phyloP scores from a whole-genome alignment of 352 stramenopile genomes.

The Plasmopara halstedii region DNA sequence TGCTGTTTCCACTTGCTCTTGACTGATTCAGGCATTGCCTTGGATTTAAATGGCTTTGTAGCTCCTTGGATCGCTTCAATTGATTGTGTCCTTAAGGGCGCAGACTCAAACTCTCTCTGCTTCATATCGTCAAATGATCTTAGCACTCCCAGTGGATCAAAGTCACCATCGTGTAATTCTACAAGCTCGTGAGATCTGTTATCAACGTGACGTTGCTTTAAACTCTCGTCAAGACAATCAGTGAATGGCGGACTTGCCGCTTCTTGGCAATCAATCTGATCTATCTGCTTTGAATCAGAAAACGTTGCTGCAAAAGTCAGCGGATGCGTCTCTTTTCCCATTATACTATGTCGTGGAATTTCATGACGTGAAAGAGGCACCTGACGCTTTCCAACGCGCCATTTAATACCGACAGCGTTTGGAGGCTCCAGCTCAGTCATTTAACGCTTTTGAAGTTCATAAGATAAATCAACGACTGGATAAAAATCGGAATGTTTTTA shows the following conservation, averaged over 20 bases:
- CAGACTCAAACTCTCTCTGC: background rate
- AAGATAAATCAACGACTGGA: conserved; percentile 14
- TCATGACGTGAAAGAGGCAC: conserved; percentile 20
- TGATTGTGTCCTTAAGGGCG: conserved; percentile 1
- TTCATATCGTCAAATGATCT: conserved; percentile 1
- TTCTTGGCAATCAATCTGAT: too few relatives aligned
- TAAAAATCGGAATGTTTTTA: conserved; percentile 8
- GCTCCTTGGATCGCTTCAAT: conserved; percentile 1
- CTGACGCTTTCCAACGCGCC: conserved; percentile 36
- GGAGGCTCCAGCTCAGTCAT: background rate
- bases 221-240: too few relatives aligned
- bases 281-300: conserved; percentile 2
- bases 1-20: conserved; percentile 61
- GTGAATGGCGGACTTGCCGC: too few relatives aligned
- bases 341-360: conserved; percentile 13
- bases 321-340: conserved; percentile 36
- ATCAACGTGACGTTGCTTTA: background rate
- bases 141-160: conserved; percentile 63
- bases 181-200: conserved; percentile 34
- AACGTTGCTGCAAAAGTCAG: conserved; percentile 18
- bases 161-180: conserved; percentile 52
- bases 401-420: conserved; percentile 13
- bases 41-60: background rate
- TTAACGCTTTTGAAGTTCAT: background rate
- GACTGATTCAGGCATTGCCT: conserved; percentile 19